Conservation (phyloP, 306 rosid species). For the Cucurbita ficifolia region DNA sequence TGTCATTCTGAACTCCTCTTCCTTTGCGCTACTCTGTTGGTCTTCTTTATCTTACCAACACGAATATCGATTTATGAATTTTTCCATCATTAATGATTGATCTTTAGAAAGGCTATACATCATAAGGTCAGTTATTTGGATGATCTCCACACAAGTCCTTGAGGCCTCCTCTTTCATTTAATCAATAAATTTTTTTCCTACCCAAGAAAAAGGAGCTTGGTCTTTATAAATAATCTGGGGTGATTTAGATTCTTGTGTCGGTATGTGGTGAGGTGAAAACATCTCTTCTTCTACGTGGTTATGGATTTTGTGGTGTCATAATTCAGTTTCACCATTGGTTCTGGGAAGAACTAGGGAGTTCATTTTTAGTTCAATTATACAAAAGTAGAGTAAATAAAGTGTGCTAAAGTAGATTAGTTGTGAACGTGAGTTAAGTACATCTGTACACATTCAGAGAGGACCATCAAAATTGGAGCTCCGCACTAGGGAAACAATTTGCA, state of each 20-base stretch:
- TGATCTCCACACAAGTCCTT: not conserved
- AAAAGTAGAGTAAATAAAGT: not conserved
- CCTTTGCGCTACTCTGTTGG: not conserved
- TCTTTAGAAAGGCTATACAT: not conserved
- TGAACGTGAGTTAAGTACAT: not conserved
- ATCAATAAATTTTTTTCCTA: no score
- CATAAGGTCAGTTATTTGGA: no score
- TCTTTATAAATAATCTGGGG: no score
- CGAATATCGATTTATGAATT: not conserved
- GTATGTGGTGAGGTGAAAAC: no score
- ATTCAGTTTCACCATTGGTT: not conserved
- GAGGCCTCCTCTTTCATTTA: not conserved
- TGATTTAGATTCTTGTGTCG: no score
- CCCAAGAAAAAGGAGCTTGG: no score
- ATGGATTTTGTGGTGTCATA: no score
- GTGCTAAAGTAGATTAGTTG: not conserved
- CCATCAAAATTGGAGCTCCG: not conserved
- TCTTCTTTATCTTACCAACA: not conserved
- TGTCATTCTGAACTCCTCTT: not conserved
- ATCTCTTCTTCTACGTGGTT: no score
- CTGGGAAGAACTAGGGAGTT: not conserved
- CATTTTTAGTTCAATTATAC: not conserved
- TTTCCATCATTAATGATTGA: not conserved
- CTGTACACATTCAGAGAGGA: not conserved
- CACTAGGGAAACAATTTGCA: not conserved